These are phyloP conservation scores for Aspergillus sclerotioniger DNA, from an alignment of 495 filamentous ascomycete genomes.

Conservation along the genomic window DNA sequence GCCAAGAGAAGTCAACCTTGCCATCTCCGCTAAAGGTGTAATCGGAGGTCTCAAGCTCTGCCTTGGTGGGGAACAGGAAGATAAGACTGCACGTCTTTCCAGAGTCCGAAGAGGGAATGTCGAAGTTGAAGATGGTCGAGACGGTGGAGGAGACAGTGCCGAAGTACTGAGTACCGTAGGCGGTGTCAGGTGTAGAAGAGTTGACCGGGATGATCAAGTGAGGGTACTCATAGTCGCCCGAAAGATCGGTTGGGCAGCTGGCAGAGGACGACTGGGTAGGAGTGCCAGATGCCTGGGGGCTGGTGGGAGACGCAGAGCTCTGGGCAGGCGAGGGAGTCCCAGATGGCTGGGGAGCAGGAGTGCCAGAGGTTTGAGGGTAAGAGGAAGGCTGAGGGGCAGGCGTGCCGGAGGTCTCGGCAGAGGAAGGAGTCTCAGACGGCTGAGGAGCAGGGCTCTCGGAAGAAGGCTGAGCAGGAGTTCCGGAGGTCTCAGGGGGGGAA, in stretches of 20 bases:
- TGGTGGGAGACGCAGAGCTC: background rate
- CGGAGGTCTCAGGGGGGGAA: background rate
- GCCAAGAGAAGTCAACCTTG: constrained; percentile 50
- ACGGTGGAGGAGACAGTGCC: constrained; percentile 53
- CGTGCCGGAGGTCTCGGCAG: background rate
- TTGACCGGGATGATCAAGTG: constrained; percentile 67
- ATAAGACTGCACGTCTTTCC: constrained; percentile 62
- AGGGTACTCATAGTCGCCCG: constrained; percentile 56
- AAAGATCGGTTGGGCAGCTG: constrained; percentile 51
- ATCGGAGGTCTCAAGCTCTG: constrained; percentile 52
- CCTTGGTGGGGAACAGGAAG: constrained; percentile 60
- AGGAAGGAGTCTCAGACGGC: constrained; percentile 9
- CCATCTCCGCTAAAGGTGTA: constrained; percentile 59
- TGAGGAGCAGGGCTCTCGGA: constrained; percentile 4
- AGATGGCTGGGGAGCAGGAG: constrained; percentile 4
- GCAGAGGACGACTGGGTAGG: constrained; percentile 19
- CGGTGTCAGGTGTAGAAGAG: constrained; percentile 48
- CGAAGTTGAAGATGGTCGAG: constrained; percentile 69
- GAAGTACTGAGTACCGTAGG: constrained; percentile 53
- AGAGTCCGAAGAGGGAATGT: constrained; percentile 52
- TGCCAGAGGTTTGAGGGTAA: background rate
- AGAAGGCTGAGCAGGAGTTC: constrained; percentile 5
- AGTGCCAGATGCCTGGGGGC: constrained; percentile 13
- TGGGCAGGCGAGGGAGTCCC: constrained; percentile 3
- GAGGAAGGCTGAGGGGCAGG: background rate